Evolutionary conservation across 2,329 filamentous ascomycete species (phyloP).

Genomic region (Elsinoe ampelina): DNA sequence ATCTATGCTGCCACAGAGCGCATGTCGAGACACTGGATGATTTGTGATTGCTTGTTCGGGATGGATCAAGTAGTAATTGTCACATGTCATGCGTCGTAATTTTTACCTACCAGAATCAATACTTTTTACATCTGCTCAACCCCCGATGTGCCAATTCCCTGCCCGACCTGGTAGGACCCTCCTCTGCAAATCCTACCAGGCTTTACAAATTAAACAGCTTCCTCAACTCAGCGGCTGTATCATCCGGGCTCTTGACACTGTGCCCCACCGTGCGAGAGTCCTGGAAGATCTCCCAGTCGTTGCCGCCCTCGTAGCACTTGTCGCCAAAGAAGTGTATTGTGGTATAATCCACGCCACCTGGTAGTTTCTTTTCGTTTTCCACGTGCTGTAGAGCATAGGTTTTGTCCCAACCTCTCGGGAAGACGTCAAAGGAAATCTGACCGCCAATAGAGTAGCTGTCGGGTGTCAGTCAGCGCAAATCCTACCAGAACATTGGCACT

Average conservation of each 20-base stretch:
- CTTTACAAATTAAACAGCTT: conserved; percentile 54
- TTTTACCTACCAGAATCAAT: too few species aligned
- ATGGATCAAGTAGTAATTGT: too few species aligned
- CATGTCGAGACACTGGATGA: too few species aligned
- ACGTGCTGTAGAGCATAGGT: conserved; percentile 89
- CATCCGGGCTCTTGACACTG: conserved; percentile 68
- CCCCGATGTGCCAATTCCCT: too few species aligned
- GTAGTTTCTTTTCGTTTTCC: conserved; percentile 60
- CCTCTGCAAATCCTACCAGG: neutral
- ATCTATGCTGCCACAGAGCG: too few species aligned
- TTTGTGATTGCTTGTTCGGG: too few species aligned
- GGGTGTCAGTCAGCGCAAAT: neutral
- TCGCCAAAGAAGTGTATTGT: conserved; percentile 97
- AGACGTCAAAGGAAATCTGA: conserved; percentile 97
- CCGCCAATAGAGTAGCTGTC: conserved; percentile 83
- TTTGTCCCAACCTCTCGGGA: conserved; percentile 97
- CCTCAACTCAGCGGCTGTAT: conserved; percentile 71
- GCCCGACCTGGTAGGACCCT: too few species aligned
- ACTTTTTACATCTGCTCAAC: too few species aligned
- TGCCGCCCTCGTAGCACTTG: conserved; percentile 84
- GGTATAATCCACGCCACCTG: conserved; percentile 66
- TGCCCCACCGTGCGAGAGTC: conserved; percentile 79
- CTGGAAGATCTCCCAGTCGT: conserved; percentile 88
- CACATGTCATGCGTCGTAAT: too few species aligned
- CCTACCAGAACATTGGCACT: neutral